Conservation (phyloP, 2,329 filamentous ascomycete genomes). For the Clarireedia paspali region DNA sequence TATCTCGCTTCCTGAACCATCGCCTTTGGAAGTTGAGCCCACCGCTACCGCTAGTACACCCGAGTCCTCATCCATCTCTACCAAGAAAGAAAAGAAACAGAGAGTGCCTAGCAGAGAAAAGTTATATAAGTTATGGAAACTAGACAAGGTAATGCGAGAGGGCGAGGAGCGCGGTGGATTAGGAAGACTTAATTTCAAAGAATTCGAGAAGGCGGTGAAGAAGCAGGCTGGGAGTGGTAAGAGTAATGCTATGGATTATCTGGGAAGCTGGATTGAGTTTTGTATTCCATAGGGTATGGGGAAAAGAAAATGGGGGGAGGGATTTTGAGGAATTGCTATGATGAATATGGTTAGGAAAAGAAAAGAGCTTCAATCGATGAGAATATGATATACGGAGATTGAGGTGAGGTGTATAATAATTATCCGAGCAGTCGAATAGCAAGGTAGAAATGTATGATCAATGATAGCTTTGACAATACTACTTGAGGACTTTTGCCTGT, state of each 20-base stretch:
- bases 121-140: conserved; percentile 20
- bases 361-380: too few species aligned
- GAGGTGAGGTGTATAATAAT: too few species aligned
- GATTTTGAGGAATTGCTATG: too few species aligned
- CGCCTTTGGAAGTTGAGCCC: background rate
- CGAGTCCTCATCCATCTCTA: background rate
- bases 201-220: conserved; percentile 72
- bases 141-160: conserved; percentile 37
- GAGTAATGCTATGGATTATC: conserved; percentile 63
- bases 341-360: too few species aligned
- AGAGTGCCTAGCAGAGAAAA: conserved; percentile 6
- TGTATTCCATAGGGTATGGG: conserved; percentile 44
- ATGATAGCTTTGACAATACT: too few species aligned
- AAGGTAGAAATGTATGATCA: too few species aligned
- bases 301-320: too few species aligned
- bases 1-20: background rate
- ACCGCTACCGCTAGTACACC: background rate
- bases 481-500: too few species aligned
- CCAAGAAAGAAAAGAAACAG: background rate
- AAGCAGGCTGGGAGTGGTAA: conserved; percentile 41
- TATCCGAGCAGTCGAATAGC: too few species aligned
- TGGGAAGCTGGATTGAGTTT: conserved; percentile 87
- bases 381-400: too few species aligned
- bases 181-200: conserved; percentile 67
- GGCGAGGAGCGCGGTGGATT: conserved; percentile 67